Base-by-base conservation (phyloP, 805 yeast species). In the Starmerella sp. region DNA sequence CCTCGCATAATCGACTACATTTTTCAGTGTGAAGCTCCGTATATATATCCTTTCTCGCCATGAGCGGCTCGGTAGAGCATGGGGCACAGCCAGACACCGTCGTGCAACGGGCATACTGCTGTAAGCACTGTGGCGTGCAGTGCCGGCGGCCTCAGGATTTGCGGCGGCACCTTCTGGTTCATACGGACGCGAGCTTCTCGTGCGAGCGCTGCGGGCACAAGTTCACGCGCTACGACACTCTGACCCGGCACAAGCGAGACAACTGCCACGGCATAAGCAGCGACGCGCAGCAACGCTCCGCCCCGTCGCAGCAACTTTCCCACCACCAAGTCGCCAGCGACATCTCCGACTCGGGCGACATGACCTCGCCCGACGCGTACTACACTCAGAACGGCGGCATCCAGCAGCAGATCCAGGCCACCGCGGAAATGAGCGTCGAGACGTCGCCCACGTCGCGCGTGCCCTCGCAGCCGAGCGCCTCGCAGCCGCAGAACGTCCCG, bases 101-200 rank as follows among this genome's bases (percentile, higher is more conserved):
- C 14, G 48, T 56, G 30, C 52, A 56, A 38, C 44, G 51, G 45
- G 52, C 57, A 14, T 57, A 57, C 56, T 58, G 54, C 35, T 86
- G 95, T 67, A 58, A 75, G 11, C 74, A 76, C 32, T 86, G 95
- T 63, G 70, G 75, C 52, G 71, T 78, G 48, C 77, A 74, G 59
- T 86, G 86, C 67, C 75, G 93, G 57, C 73, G 95, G 48, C 75
- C 80, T 34, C 90, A 85, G 66, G 95, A 86, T 66, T 72, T 86
- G 63, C 84, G 81, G 63, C 75, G 95, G 52, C 95, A 86, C 63
- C 78, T 77, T 55, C 83, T 83, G 67, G 73, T 83, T 37, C 95
- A 86, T 64, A 78, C 88, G 0, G 91, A 50, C 30, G 54, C 55
- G 10, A 47, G 54, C 17, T 52, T 51, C 65, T 68, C 65, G 43